Evolutionary conservation across 805 yeast genomes (phyloP).

Genomic region (Saccharomyces kudriavzevii): DNA sequence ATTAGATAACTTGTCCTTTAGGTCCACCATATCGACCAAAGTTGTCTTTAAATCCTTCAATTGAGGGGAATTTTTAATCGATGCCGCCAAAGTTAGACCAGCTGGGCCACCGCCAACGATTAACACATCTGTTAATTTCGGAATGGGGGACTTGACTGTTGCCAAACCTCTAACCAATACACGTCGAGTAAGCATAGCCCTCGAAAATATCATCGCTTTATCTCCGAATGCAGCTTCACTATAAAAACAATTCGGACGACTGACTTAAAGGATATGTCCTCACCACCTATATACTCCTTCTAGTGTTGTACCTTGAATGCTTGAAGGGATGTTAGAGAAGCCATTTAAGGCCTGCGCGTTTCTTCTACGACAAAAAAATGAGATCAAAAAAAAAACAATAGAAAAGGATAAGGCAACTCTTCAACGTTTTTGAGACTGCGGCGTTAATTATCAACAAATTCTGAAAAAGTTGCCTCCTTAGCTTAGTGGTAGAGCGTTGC

Average conservation of each 20-base stretch:
- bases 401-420: not conserved
- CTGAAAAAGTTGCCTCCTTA: conserved; percentile 68
- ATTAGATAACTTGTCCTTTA: conserved; percentile 42
- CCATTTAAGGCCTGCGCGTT: not conserved
- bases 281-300: not conserved
- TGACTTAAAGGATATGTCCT: not conserved
- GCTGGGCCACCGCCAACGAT: conserved; percentile 98
- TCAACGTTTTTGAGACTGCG: too few relatives aligned
- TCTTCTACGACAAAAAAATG: not conserved
- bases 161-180: conserved; percentile 11
- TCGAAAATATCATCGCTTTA: not conserved
- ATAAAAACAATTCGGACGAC: not conserved
- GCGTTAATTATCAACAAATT: too few relatives aligned
- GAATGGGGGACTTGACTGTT: conserved; percentile 5
- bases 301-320: not conserved
- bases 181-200: not conserved
- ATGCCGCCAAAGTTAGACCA: conserved; percentile 79
- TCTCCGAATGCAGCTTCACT: not conserved
- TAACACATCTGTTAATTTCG: conserved; percentile 53
- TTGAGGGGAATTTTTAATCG: conserved; percentile 59
- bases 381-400: not conserved
- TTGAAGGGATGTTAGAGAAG: not conserved
- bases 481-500: conserved; percentile 99
- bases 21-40: conserved; percentile 64
- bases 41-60: conserved; percentile 54